Conservation (phyloP, 1,284 basidiomycete genomes). For the Leccinum laetum region DNA sequence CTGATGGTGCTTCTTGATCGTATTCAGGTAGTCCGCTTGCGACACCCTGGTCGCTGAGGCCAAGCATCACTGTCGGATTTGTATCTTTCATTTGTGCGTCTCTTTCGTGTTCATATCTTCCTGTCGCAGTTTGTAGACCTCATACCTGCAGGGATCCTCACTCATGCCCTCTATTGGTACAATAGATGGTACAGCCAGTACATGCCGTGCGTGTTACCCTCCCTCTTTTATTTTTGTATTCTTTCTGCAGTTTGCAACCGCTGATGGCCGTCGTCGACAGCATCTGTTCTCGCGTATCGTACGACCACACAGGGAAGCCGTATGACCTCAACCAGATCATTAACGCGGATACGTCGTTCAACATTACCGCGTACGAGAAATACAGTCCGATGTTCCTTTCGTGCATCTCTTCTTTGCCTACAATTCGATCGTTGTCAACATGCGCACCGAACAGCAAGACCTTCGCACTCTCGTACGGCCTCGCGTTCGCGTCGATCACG, state of each 20-base stretch:
- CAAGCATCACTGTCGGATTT: constrained; percentile 79
- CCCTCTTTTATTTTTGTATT: no score
- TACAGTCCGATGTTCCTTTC: constrained; percentile 90
- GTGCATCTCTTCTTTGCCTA: constrained; percentile 25
- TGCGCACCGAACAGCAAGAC: constrained; percentile 30
- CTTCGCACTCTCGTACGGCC: constrained; percentile 68
- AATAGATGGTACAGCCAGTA: constrained; percentile 64
- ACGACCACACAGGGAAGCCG: constrained; percentile 58
- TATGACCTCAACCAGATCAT: constrained; percentile 78
- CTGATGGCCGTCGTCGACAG: constrained; percentile 12
- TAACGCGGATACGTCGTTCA: constrained; percentile 56
- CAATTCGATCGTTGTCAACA: background rate
- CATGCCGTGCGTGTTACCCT: constrained; percentile 39
- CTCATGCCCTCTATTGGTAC: constrained; percentile 62
- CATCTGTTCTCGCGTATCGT: constrained; percentile 56
- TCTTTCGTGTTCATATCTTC: background rate
- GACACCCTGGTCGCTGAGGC: constrained; percentile 77
- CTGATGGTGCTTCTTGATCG: background rate
- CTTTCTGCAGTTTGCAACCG: background rate
- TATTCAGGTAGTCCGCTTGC: constrained; percentile 49
- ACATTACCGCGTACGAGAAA: constrained; percentile 62
- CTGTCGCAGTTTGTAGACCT: background rate
- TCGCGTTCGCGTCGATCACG: constrained; percentile 70
- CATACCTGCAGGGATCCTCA: constrained; percentile 49
- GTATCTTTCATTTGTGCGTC: constrained; percentile 63